Percentiles rank a stretch among this genome's conserved stretches.
Conservation (phyloP, 2,329 filamentous ascomycete species). For the Colletotrichum siamense region DNA sequence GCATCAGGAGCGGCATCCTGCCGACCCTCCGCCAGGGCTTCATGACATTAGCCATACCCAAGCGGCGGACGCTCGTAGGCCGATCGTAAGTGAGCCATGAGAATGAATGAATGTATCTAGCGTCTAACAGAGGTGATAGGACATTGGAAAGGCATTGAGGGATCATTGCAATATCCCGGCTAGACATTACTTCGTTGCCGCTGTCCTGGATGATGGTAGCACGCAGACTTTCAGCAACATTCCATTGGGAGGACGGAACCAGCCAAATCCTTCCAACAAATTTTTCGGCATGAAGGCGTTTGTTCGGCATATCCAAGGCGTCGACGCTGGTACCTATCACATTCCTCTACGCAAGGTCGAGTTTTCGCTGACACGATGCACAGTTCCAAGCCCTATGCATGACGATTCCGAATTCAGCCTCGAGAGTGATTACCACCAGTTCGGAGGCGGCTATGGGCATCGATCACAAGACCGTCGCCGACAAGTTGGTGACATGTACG, state of each 20-base stretch:
- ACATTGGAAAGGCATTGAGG: conserved; percentile 56
- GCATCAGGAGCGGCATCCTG: conserved; percentile 30
- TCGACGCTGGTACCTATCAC: conserved; percentile 41
- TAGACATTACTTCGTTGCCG: conserved; percentile 58
- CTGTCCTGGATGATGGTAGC: conserved; percentile 53
- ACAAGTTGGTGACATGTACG: conserved; percentile 28
- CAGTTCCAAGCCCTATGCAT: conserved; percentile 37
- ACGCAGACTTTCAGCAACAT: conserved; percentile 35
- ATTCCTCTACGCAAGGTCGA: neutral
- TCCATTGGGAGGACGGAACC: conserved; percentile 43
- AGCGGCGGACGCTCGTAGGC: conserved; percentile 18
- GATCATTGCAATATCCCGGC: conserved; percentile 58
- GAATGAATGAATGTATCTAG: neutral
- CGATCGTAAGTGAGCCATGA: conserved; percentile 13
- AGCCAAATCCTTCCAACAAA: conserved; percentile 42
- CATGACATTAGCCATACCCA: conserved; percentile 21
- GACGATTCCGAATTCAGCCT: conserved; percentile 31
- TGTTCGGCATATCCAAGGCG: conserved; percentile 36
- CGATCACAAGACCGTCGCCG: conserved; percentile 29
- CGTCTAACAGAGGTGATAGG: conserved; percentile 33
- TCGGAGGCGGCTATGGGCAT: conserved; percentile 25
- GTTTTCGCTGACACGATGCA: neutral
- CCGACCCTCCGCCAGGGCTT: conserved; percentile 20
- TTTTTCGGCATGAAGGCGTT: conserved; percentile 55
- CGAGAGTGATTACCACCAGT: conserved; percentile 24